These are phyloP conservation scores for Leucocoprinus sp. DNA, from an alignment of 768 basidiomycete species.

Conservation along the genomic window DNA sequence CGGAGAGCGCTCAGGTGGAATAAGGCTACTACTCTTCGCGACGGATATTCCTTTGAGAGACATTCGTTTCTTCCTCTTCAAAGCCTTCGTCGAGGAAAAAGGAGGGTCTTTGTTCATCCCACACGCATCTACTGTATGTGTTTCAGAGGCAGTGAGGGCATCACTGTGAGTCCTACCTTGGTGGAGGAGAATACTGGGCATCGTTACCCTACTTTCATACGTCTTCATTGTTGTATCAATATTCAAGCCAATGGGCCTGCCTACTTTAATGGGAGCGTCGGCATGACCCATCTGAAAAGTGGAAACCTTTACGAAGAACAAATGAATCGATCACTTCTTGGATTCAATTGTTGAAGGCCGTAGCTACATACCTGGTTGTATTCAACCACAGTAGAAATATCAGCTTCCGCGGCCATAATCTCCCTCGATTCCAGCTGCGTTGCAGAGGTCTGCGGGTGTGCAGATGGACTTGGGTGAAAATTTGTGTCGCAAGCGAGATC, in stretches of 20 bases:
- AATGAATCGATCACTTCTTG: not conserved
- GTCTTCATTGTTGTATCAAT: constrained; percentile 3
- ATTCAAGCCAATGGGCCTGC: not conserved
- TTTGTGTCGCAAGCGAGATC: not conserved
- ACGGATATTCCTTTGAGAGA: not conserved
- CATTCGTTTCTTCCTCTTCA: constrained; percentile 10
- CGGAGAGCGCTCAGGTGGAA: not conserved
- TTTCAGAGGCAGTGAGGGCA: not conserved
- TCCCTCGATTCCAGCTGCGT: not conserved
- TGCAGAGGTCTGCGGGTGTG: no score
- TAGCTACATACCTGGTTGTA: not conserved
- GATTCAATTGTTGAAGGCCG: constrained; percentile 2
- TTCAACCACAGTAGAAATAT: constrained; percentile 5
- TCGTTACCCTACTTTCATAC: constrained; percentile 3
- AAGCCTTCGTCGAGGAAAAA: not conserved
- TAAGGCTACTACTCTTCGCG: not conserved
- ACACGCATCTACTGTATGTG: not conserved
- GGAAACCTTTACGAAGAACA: not conserved
- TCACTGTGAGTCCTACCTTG: not conserved
- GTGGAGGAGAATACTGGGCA: constrained; percentile 8
- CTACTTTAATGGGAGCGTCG: not conserved
- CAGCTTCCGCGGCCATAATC: constrained; percentile 1
- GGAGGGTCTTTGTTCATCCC: not conserved
- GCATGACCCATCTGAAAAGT: not conserved
- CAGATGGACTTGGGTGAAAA: no score